Evolutionary conservation across 306 rosid species (phyloP), one percentile per base, ranked within the genome.

Genomic region (Citrullus mucosospermus): DNA sequence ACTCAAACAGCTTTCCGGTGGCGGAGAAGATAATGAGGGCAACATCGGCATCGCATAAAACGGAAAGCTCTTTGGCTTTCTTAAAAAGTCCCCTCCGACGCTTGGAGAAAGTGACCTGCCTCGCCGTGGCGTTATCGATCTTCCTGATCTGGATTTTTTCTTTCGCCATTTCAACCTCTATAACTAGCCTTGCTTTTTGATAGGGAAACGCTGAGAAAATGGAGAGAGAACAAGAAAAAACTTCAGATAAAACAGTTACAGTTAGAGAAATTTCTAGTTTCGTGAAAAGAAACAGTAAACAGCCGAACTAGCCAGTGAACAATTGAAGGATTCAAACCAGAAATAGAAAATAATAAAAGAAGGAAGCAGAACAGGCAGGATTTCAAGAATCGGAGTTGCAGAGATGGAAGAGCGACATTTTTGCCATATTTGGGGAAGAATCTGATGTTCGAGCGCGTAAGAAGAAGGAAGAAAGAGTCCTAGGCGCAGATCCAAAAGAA

Each of bases 61-160:
- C 92, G 0, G 99, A 91, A n/a, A 95, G 93, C 88, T 95, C 97
- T 82, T 92, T 90, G 1, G 98, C 97, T 67, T 92, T 95, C 83
- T 95, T 95, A 66, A 95, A 84, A 15, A 95, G 86, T 10, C 98
- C 98, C 83, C 92, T 91, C 44, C 97, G 78, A 32, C 98, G 79
- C 90, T 95, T 95, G 0, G 98, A 95, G 82, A 95, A 92, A 0
- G 98, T 95, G 28, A 95, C 99, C 73, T 95, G 97, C 81, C 99
- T 88, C 7, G 99, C 97, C 25, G 99, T 88, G 1, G 89, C 83
- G 92, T 92, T 95, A 73, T 89, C 93, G 79, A 95, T 95, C 90
- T 92, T 95, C 97, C 80, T 91, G 80, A 95, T 95, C 97, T 92
- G 90, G 85, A 92, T 92, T 91, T 90, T 95, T 86, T 92, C 99